Evolutionary conservation across 2,329 filamentous ascomycete species (phyloP), one percentile per base, ranked within the genome.

Genomic region (Aspergillus alliaceus): DNA sequence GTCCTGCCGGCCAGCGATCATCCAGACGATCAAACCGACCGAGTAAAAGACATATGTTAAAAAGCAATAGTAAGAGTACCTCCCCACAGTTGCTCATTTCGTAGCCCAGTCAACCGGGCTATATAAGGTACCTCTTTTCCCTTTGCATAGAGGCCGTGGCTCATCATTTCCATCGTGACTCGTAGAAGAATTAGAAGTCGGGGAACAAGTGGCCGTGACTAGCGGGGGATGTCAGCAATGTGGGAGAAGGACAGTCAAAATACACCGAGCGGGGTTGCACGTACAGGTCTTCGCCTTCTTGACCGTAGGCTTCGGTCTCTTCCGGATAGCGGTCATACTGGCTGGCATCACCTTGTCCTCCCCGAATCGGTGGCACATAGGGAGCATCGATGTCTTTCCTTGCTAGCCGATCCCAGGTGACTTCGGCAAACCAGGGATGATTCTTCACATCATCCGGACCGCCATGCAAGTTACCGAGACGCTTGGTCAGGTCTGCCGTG

Each of bases 261-360:
- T 24, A n/a, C 14, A 18, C 40, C 40, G 24, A 44, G 27, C 32
- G 29, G n/a, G 32, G 51, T 25, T 53, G 58, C 54, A 90, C 93
- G 80, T 83, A 97, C 93, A 91, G 89, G 76, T 98, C 93, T 62
- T 88, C 82, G 46, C 91, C 92, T 53, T 78, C 79, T 65, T 84
- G 80, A 37, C 95, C 95, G 72, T 99, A 99, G 72, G 88, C 86
- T 76, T 99, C 95, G 44, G 90, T 91, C 76, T 99, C 95, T 76
- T 99, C 95, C 1, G 95, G 93, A 75, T 99, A 99, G 75, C 93
- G 91, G 78, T 99, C 95, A 72, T 99, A 99, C 76, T 97, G 90
- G 77, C 93, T 97, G 51, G 95, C 91, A 78, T 99, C 95, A 58
- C 95, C 95, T 29, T 91, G 89, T 40, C 95, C 95, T 40, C 91